Base-by-base conservation (phyloP, 2,329 filamentous ascomycete genomes). In the Setomelanomma holmii region DNA sequence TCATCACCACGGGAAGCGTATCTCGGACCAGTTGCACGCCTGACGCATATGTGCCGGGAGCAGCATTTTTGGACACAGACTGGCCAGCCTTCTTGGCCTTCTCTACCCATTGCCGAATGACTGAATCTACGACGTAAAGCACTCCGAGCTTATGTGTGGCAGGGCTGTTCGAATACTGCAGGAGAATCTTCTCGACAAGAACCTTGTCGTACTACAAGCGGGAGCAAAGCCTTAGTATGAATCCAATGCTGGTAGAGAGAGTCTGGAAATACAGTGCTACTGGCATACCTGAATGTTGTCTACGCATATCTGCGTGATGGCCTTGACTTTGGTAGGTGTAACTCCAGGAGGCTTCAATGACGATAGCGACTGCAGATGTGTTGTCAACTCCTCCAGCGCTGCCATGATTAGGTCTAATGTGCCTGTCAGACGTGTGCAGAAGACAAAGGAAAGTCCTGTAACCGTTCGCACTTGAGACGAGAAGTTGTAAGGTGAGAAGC, bases 111-210 rank as follows among this genome's bases (percentile, higher is more conserved):
- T 96, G 93, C 79, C 95, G 91, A 77, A 93, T 93, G 85, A 99
- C 93, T 82, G 93, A 96, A 84, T 99, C 95, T 93, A 99, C 91
- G 80, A 98, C 93, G 88, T 99, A 99, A 80, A 99, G 88, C 73
- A 97, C 93, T 79, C 95, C 95, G 77, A 99, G 85, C 80, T 99
- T 99, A 85, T 99, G 93, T 75, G 92, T 96, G 75, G 87, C 87
- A 55, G 91, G 91, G 64, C 93, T 89, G 78, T 95, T 96, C 79
- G 96, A 96, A 84, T 98, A 96, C 73, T 97, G 93, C 63, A 93
- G 96, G 79, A 90, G 96, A 71, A 99, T 89, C 76, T 96, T 97
- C 76, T 96, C 92, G 68, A 98, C 91, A 72, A 99, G 87, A 67
- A 93, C 87, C 48, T 91, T 95, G 80, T 98, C 93, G 78, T 90